Evolutionary conservation across 495 filamentous ascomycete species (phyloP), one percentile per base, ranked within the genome.

Genomic region (Neurospora discreta): DNA sequence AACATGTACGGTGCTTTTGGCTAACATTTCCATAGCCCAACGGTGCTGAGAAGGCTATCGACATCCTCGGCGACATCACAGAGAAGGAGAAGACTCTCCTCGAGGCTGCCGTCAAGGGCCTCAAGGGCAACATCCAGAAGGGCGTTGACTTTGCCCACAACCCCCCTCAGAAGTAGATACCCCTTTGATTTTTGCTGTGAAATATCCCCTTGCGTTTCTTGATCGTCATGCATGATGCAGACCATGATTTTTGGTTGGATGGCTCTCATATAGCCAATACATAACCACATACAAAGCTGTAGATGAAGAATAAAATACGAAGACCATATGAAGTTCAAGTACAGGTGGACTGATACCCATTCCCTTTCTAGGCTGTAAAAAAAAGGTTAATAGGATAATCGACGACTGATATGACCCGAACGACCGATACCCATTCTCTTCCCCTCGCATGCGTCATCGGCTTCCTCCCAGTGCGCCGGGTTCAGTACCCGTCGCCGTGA

Each of bases 101-200:
- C 71, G 88, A 92, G 75, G 88, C 86, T 74, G 89, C 86, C 79
- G 85, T 90, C 76, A 82, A 84, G 74, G 95, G 89, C 70, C 86
- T 99, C 39, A 91, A 93, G 87, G 90, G 87, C 85, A 99, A 97
- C 83, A 97, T 99, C 78, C 82, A 88, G 76, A 98, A 98, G 88
- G 95, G 95, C 76, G 84, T 98, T 75, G 89, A 91, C 77, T 99
- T 98, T 80, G 88, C 81, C 79, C 88, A 94, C 87, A 94, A 90
- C 85, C 89, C 94, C 69, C 75, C 78, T 58, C 75, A 81, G 71
- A 84, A 84, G 79, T 83, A 82, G 82, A 80, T 80, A 71, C 26
- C 41, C 71, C 68, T 70, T 43, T 44, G 26, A 46, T 30, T 70
- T 33, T 33, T 36, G 69, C 72, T 36, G 33, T 40, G 33, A 65